Conservation (phyloP, 2,329 filamentous ascomycete genomes). For the Cadophora sp. region DNA sequence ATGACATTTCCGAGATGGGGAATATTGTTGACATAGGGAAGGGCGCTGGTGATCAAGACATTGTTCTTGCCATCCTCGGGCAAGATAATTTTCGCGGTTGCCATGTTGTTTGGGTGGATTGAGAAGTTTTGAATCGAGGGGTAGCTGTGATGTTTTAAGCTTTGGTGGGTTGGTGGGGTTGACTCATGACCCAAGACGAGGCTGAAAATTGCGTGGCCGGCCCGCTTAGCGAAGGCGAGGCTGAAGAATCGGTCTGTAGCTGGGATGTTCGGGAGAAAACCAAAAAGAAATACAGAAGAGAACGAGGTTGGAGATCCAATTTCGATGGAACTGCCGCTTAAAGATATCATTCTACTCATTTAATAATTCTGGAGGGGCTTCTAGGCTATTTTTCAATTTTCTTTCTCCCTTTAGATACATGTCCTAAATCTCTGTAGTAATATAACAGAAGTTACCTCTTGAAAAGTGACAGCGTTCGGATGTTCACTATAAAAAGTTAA, state of each 20-base stretch:
- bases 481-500: too few relatives aligned
- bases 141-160: conserved; percentile 14
- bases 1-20: conserved; percentile 91
- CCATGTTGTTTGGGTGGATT: conserved; percentile 36
- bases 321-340: too few relatives aligned
- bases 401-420: too few relatives aligned
- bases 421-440: too few relatives aligned
- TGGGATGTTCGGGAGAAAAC: not conserved
- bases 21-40: conserved; percentile 83
- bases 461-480: too few relatives aligned
- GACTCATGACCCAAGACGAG: conserved; percentile 29
- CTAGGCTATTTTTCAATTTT: too few relatives aligned
- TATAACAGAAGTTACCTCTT: too few relatives aligned
- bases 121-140: conserved; percentile 22
- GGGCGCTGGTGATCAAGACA: conserved; percentile 87
- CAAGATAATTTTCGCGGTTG: conserved; percentile 54
- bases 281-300: too few relatives aligned
- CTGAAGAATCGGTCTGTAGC: not conserved
- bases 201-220: conserved; percentile 16
- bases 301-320: too few relatives aligned
- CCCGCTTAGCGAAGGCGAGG: conserved; percentile 12
- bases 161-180: conserved; percentile 18
- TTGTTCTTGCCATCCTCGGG: conserved; percentile 80
- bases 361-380: too few relatives aligned
- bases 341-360: too few relatives aligned